Evolutionary conservation across 1,284 basidiomycete genomes (phyloP).

Genomic region (Ceratobasidium sp.): DNA sequence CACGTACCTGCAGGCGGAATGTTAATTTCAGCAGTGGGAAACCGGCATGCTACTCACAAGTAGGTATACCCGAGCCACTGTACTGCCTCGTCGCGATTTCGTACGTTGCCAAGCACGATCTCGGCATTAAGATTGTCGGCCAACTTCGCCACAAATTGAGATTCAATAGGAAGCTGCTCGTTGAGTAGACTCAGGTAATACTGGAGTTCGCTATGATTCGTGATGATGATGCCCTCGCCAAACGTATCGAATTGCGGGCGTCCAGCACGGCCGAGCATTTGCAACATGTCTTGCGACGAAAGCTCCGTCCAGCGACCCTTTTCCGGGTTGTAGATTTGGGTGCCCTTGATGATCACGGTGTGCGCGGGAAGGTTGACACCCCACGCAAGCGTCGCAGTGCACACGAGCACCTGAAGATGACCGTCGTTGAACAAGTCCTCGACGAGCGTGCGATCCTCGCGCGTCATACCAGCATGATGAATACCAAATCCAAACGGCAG

Average conservation of each 20-base stretch:
- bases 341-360: conserved; percentile 99
- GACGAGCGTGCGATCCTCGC: conserved; percentile 91
- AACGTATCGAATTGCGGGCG: conserved; percentile 98
- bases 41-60: conserved; percentile 66
- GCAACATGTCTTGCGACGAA: conserved; percentile 95
- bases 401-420: conserved; percentile 93
- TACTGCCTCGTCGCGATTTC: conserved; percentile 96
- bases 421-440: conserved; percentile 96
- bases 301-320: conserved; percentile 98
- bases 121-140: conserved; percentile 98
- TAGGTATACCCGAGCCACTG: conserved; percentile 98
- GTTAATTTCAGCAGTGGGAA: conserved; percentile 4
- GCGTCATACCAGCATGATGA: conserved; percentile 99
- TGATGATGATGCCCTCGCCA: conserved; percentile 99
- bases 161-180: conserved; percentile 96
- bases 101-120: conserved; percentile 94
- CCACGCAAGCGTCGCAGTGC: conserved; percentile 98
- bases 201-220: conserved; percentile 95
- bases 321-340: conserved; percentile 99
- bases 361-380: conserved; percentile 99
- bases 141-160: conserved; percentile 91
- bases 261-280: conserved; percentile 99
- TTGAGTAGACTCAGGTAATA: conserved; percentile 96
- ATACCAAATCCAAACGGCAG: conserved; percentile 98
- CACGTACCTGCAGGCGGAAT: conserved; percentile 73